Base-by-base conservation (phyloP, 2,329 filamentous ascomycete genomes). In the Curvularia verruculosa region DNA sequence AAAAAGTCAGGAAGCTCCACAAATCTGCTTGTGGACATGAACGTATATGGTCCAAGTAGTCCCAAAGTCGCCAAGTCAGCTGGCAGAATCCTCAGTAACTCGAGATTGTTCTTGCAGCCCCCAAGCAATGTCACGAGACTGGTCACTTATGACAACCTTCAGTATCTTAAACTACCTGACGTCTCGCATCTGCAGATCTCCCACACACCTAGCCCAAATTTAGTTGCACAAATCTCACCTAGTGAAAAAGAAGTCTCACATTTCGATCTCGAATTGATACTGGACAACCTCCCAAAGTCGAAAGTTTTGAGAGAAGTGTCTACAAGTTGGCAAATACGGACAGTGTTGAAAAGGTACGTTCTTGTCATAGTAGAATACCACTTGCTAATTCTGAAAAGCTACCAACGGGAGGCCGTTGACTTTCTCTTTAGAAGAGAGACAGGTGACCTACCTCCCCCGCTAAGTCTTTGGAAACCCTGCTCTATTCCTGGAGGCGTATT, bases 391-490 rank as follows among this genome's bases (percentile, higher is more conserved):
- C 13, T 31, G n/a, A 18, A 18, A 23, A 63, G 60, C 19, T 55
- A 64, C 34, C 61, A 64, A 29, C 61, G 49, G 46, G 59, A 56
- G 18, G 61, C 52, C 5, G 49, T 61, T 7, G 56, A 64, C 24
- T 64, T 61, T 54, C 55, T 64, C 4, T 29, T 23, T 6, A 47
- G 53, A 49, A 51, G 58, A 47, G 61, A 64, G 34, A 57, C 48
- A 3, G 43, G 50, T 3, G 41, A 56, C 6, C 18, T 53, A 18
- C 29, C 53, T 34, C 49, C 52, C 24, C 54, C 52, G 19, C 29
- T 56, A 19, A 57, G 48, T 18, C 41, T 56, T 43, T 57, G 56
- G 48, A 43, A 43, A 23, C 40, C 23, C 7, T 37, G 54, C 9
- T 31, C 18, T 31, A 34, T 47, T 24, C 45, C 26, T 29, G 39